A percentile compares a stretch with the other conserved stretches of the same genome.
Conservation (phyloP, 2,329 filamentous ascomycete genomes). For the Neonectria sp. region DNA sequence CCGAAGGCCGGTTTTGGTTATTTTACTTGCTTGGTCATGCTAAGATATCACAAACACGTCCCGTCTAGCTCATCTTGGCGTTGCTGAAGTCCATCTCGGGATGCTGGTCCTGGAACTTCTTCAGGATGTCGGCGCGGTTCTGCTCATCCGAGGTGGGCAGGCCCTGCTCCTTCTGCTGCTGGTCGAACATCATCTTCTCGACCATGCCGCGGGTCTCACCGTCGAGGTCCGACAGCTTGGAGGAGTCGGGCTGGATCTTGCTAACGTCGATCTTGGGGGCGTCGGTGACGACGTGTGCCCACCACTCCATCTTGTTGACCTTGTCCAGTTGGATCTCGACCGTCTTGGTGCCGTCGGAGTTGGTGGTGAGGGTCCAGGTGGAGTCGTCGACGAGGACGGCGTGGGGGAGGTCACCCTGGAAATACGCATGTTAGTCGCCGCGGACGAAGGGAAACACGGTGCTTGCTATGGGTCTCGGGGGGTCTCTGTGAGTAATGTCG, state of each 20-base stretch:
- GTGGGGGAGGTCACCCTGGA: conserved; percentile 87
- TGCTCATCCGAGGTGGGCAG: conserved; percentile 93
- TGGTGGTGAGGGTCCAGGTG: conserved; percentile 90
- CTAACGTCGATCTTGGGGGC: conserved; percentile 95
- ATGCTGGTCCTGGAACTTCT: conserved; percentile 90
- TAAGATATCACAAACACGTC: conserved; percentile 30
- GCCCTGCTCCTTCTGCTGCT: conserved; percentile 95
- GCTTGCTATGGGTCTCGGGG: background rate
- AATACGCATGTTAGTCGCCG: conserved; percentile 19
- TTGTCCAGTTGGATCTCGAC: conserved; percentile 94
- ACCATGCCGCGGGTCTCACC: conserved; percentile 97
- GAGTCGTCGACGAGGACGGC: conserved; percentile 87
- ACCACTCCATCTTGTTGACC: conserved; percentile 98
- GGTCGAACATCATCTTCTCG: conserved; percentile 99
- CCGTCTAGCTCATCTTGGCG: conserved; percentile 72
- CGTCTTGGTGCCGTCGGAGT: conserved; percentile 76
- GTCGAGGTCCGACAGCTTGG: conserved; percentile 91
- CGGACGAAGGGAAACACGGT: background rate
- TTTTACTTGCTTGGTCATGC: conserved; percentile 9
- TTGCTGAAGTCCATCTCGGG: conserved; percentile 82
- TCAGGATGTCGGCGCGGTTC: conserved; percentile 93
- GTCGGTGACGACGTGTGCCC: conserved; percentile 88
- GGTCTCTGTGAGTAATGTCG: conserved; percentile 7
- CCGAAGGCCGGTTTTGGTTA: conserved; percentile 13
- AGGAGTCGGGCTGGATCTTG: conserved; percentile 95